A percentile compares a stretch with the other conserved stretches of the same genome.
Conservation (phyloP, 164 flowering plant species). For the Echeveria elegans region DNA sequence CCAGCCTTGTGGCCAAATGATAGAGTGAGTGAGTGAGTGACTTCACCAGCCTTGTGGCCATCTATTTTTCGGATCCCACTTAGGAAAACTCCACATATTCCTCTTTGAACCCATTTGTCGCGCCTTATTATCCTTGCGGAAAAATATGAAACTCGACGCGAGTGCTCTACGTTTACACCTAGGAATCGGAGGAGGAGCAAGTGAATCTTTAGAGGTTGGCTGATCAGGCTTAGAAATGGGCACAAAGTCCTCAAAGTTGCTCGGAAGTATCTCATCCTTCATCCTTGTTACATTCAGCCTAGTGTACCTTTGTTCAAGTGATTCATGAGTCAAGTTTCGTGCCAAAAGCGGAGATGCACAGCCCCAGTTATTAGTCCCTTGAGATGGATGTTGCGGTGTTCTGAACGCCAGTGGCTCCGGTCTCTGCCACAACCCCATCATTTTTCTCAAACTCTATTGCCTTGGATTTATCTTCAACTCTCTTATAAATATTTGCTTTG, state of each 20-base stretch:
- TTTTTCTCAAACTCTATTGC: neutral
- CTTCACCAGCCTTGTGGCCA: constrained; percentile 70
- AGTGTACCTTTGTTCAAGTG: constrained; percentile 45
- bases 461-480: neutral
- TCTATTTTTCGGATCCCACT: constrained; percentile 29
- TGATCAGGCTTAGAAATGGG: neutral
- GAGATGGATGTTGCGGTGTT: constrained; percentile 66
- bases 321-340: constrained; percentile 48
- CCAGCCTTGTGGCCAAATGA: no score
- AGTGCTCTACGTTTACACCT: constrained; percentile 11
- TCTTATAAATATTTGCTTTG: no score
- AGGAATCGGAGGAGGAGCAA: constrained; percentile 5
- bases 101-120: constrained; percentile 13
- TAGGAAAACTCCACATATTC: constrained; percentile 32
- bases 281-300: constrained; percentile 33
- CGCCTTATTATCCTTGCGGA: constrained; percentile 13
- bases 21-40: no score
- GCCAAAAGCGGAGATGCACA: constrained; percentile 63
- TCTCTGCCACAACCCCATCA: constrained; percentile 22
- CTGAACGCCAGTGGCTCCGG: constrained; percentile 37
- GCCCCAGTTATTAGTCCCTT: constrained; percentile 33
- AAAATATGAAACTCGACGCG: constrained; percentile 15
- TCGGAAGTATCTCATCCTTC: constrained; percentile 36
- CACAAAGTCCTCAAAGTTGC: constrained; percentile 13
- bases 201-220: neutral